Percentiles rank a stretch among this genome's conserved stretches.
These are phyloP conservation scores for Amphirosellinia nigrospora DNA, from an alignment of 495 filamentous ascomycete species.

Conservation along the genomic window DNA sequence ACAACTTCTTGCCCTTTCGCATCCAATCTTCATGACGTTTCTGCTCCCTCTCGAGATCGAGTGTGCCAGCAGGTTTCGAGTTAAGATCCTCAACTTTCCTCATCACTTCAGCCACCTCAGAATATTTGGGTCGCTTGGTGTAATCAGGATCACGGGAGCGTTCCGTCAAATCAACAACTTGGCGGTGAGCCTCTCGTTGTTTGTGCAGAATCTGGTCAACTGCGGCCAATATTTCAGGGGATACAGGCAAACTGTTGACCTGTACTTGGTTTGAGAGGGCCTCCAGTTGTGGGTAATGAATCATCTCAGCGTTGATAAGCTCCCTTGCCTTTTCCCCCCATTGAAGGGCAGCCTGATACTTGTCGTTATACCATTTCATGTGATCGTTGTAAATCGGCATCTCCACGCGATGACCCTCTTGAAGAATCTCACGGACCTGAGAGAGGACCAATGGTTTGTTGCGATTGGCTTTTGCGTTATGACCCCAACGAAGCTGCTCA, in stretches of 20 bases:
- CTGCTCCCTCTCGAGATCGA: conserved; percentile 93
- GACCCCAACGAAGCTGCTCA: conserved; percentile 87
- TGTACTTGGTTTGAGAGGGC: conserved; percentile 78
- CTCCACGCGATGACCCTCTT: conserved; percentile 73
- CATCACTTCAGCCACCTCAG: conserved; percentile 87
- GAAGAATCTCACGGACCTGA: conserved; percentile 79
- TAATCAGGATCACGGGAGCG: conserved; percentile 76
- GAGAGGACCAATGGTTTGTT: conserved; percentile 68
- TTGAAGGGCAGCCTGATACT: conserved; percentile 73
- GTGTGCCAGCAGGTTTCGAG: conserved; percentile 86
- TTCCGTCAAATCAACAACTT: conserved; percentile 80
- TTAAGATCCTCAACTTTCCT: conserved; percentile 85
- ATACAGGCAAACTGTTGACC: conserved; percentile 79
- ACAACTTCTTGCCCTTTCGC: conserved; percentile 96
- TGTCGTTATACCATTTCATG: conserved; percentile 74
- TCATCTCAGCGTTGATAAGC: conserved; percentile 83
- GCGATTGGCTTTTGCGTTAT: conserved; percentile 71
- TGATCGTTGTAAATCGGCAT: conserved; percentile 81
- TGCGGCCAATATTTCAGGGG: conserved; percentile 75
- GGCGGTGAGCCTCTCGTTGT: conserved; percentile 90
- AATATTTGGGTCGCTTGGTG: conserved; percentile 83
- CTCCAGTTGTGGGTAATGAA: conserved; percentile 94
- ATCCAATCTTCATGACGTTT: conserved; percentile 99
- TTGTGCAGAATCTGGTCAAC: conserved; percentile 95
- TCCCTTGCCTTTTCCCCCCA: conserved; percentile 97